Percentiles rank a stretch among this genome's conserved stretches.
These are phyloP conservation scores for Beauveria medogensis DNA, from an alignment of 2,329 filamentous ascomycete genomes.

Conservation along the genomic window DNA sequence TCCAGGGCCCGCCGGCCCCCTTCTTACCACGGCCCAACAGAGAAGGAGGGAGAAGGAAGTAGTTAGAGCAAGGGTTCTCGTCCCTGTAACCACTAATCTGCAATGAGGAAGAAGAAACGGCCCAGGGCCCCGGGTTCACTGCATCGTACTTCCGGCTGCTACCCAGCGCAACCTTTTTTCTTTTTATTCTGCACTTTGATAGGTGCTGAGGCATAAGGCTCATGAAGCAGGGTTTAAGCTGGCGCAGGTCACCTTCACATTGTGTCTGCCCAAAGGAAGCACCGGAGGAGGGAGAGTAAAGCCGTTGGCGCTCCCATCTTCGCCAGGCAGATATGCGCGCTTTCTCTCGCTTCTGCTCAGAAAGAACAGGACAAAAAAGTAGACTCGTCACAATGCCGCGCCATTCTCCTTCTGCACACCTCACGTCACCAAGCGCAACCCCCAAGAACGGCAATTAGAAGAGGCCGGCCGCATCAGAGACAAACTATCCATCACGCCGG, in stretches of 20 bases:
- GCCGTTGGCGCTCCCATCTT: not conserved
- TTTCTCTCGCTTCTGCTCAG: not conserved
- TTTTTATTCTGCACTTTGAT: too few species aligned
- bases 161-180: too few species aligned
- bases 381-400: not conserved
- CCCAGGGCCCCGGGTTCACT: not conserved
- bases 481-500: not conserved
- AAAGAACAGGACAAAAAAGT: not conserved
- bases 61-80: not conserved
- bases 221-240: too few species aligned
- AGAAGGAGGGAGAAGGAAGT: not conserved
- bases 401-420: not conserved
- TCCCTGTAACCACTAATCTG: not conserved
- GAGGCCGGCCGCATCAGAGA: not conserved
- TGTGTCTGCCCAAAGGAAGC: too few species aligned
- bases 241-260: too few species aligned
- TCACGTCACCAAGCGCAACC: not conserved
- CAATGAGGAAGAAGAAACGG: not conserved
- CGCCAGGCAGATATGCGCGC: not conserved
- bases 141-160: too few species aligned
- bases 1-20: not conserved
- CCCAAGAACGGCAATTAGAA: not conserved
- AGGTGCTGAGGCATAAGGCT: too few species aligned
- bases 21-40: not conserved
- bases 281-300: not conserved